Percentiles rank a stretch among this genome's conserved stretches.
Conservation (phyloP, 768 basidiomycete species). For the Lactifluus hygrophoroides region DNA sequence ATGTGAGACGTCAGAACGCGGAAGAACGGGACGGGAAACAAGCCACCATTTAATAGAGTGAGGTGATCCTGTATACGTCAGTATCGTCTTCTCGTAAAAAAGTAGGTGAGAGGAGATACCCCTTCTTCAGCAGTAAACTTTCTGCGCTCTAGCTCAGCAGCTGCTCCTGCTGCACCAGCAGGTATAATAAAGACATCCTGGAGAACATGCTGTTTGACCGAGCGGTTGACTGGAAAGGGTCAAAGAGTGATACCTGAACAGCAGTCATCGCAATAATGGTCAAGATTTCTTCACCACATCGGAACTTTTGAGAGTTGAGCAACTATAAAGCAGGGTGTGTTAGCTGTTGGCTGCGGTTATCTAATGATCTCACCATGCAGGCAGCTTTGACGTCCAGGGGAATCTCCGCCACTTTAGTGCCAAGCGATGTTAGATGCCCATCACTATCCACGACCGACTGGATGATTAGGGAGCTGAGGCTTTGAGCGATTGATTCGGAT, state of each 20-base stretch:
- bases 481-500: conserved; percentile 74
- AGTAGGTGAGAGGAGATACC: conserved; percentile 35
- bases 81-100: neutral
- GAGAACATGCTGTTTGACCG: neutral
- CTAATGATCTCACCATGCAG: conserved; percentile 62
- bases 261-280: conserved; percentile 95
- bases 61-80: conserved; percentile 68
- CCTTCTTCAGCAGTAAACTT: conserved; percentile 99
- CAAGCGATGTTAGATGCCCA: conserved; percentile 66
- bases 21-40: neutral
- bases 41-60: conserved; percentile 80
- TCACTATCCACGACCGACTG: conserved; percentile 81
- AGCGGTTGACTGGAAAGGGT: neutral
- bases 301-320: conserved; percentile 74
- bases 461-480: conserved; percentile 72
- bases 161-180: conserved; percentile 74
- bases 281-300: conserved; percentile 91
- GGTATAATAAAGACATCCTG: conserved; percentile 89
- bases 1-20: conserved; percentile 3
- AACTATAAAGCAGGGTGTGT: conserved; percentile 40
- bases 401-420: conserved; percentile 85
- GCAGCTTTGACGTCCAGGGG: conserved; percentile 90
- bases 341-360: neutral
- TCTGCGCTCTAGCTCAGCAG: conserved; percentile 85
- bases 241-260: conserved; percentile 51